Conservation (phyloP, 106 monocot genomes). For the Platanthera zijinensis region DNA sequence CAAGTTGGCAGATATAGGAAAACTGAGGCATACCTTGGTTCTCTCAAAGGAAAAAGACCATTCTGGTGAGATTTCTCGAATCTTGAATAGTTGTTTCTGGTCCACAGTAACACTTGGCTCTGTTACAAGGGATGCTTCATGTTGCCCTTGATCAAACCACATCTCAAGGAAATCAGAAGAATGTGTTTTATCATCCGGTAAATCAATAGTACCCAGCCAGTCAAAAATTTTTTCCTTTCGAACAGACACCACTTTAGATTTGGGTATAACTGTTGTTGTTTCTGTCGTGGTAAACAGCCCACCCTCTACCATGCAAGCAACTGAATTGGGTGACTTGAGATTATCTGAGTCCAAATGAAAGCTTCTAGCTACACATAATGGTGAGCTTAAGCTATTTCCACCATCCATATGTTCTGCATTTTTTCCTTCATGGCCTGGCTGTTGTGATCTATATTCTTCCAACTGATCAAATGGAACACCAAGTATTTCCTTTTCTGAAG, state of each 20-base stretch:
- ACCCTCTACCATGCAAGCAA: neutral
- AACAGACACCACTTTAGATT: neutral
- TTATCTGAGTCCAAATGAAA: neutral
- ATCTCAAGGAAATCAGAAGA: constrained; percentile 11
- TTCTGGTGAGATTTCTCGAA: constrained; percentile 77
- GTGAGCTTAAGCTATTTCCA: neutral
- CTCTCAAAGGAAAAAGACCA: constrained; percentile 71
- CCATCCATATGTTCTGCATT: neutral
- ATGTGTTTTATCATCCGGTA: constrained; percentile 15
- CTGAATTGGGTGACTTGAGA: neutral
- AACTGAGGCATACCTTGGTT: constrained; percentile 36
- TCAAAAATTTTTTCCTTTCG: constrained; percentile 18
- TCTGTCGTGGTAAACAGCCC: neutral
- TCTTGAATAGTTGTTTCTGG: constrained; percentile 43
- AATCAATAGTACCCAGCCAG: constrained; percentile 21
- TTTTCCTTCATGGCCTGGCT: neutral
- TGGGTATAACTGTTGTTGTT: neutral
- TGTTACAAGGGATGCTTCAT: constrained; percentile 17
- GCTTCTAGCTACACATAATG: neutral
- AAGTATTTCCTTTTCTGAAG: neutral
- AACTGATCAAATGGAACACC: constrained; percentile 4
- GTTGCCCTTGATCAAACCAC: constrained; percentile 41
- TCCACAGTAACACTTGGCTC: constrained; percentile 29
- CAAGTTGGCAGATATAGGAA: neutral
- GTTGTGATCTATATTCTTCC: neutral